Conservation (phyloP, 306 rosid genomes). For the Senna tora region DNA sequence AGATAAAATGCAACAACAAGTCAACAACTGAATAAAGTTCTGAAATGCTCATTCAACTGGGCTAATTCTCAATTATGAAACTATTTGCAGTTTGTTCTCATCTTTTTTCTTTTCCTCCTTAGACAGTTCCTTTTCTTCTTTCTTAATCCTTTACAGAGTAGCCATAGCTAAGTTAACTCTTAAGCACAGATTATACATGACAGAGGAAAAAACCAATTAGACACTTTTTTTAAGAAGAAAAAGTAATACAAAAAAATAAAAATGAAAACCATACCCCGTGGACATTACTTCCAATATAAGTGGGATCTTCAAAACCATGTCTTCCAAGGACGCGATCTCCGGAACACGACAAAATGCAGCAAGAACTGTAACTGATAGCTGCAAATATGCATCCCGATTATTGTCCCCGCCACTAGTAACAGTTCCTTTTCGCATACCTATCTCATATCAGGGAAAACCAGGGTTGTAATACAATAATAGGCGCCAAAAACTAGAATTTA, state of each 20-base stretch:
- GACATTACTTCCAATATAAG: slow-evolving; percentile 62
- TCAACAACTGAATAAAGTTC: not conserved
- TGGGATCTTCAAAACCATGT: slow-evolving; percentile 71
- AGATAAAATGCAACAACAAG: not conserved
- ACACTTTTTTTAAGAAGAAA: not conserved
- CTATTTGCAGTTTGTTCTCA: not conserved
- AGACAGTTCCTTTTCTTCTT: slow-evolving; percentile 1
- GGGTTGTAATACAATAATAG: not conserved
- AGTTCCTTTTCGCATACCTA: slow-evolving; percentile 70
- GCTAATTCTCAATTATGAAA: not conserved
- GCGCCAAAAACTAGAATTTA: not conserved
- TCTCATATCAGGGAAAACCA: not conserved
- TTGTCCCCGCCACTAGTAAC: slow-evolving; percentile 39
- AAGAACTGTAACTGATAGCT: slow-evolving; percentile 74
- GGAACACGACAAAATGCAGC: slow-evolving; percentile 83
- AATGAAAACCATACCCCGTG: slow-evolving; percentile 54
- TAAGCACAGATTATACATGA: not conserved
- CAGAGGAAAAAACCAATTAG: not conserved
- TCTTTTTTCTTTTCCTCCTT: not conserved
- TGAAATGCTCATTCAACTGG: not conserved
- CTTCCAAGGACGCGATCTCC: slow-evolving; percentile 72
- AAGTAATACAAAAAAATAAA: not conserved
- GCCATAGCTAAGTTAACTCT: slow-evolving; percentile 11
- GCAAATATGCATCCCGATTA: slow-evolving; percentile 78
- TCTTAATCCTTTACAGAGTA: slow-evolving; percentile 15